Percentiles rank a stretch among this genome's conserved stretches.
These are phyloP conservation scores for Endoconidiophora laricicola DNA, from an alignment of 2,329 filamentous ascomycete genomes.

Conservation along the genomic window DNA sequence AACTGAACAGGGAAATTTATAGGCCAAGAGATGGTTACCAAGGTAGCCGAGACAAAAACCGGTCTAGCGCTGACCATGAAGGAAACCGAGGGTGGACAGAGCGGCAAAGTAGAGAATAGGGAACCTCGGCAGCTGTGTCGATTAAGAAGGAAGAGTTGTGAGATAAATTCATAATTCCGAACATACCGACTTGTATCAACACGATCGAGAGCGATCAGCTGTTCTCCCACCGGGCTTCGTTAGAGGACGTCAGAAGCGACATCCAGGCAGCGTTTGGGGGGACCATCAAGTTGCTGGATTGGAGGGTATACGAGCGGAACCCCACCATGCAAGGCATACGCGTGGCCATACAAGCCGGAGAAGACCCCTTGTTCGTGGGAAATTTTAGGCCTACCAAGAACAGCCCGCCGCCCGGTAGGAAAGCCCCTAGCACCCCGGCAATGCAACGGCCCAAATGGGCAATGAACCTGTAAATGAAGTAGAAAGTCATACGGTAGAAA, in stretches of 20 bases:
- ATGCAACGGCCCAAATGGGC: not conserved
- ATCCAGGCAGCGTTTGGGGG: too few species aligned
- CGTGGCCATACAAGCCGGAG: not conserved
- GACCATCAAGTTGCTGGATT: not conserved
- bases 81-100: too few species aligned
- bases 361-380: not conserved
- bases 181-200: too few species aligned
- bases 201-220: not conserved
- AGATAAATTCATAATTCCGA: too few species aligned
- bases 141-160: too few species aligned
- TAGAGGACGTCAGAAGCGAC: not conserved
- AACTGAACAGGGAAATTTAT: too few species aligned
- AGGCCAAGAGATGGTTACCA: too few species aligned
- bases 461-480: not conserved
- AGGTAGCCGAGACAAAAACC: too few species aligned
- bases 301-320: not conserved
- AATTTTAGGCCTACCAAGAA: not conserved
- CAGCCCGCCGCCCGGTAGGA: not conserved
- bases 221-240: not conserved
- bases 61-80: too few species aligned
- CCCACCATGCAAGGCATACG: not conserved
- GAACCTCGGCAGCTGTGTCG: too few species aligned
- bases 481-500: not conserved
- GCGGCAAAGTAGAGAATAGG: too few species aligned
- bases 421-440: not conserved